A percentile compares a stretch with the other conserved stretches of the same genome.
Conservation (phyloP, 192 early-diverging fungal genomes). For the Cladochytrium replicatum region DNA sequence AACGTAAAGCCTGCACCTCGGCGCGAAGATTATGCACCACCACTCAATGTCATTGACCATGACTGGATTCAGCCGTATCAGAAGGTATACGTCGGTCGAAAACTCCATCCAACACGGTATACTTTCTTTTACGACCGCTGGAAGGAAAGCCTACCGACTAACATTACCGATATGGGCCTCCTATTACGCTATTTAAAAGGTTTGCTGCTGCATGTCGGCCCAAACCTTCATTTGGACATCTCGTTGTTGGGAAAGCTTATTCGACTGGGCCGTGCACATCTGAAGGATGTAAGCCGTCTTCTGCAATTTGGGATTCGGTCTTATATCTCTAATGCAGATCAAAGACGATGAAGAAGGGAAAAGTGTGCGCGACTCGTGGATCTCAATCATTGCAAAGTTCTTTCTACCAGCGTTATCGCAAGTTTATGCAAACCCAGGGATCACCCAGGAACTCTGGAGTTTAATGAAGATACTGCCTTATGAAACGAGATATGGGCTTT, state of each 20-base stretch:
- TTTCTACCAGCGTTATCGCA: slow-evolving; percentile 59
- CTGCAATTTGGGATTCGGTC: no score
- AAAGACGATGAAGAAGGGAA: slow-evolving; percentile 9
- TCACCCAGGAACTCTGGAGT: slow-evolving; percentile 52
- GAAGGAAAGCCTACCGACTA: slow-evolving; percentile 27
- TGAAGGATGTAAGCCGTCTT: slow-evolving; percentile 16
- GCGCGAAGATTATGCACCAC: no score
- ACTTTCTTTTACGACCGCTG: slow-evolving; percentile 55
- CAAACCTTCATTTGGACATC: slow-evolving; percentile 30
- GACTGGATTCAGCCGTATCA: slow-evolving; percentile 9
- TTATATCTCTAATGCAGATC: no score
- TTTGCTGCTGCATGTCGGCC: slow-evolving; percentile 23
- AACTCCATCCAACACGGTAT: slow-evolving; percentile 21
- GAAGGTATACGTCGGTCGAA: slow-evolving; percentile 15
- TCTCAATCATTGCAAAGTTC: slow-evolving; percentile 28
- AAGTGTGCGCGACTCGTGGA: slow-evolving; percentile 28
- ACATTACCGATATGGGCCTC: slow-evolving; percentile 10
- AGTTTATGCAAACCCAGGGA: slow-evolving; percentile 53
- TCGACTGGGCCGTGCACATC: slow-evolving; percentile 30
- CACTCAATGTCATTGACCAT: no score
- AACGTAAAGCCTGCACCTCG: no score
- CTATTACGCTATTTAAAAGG: slow-evolving; percentile 10
- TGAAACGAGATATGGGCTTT: slow-evolving; percentile 54
- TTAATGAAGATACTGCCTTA: slow-evolving; percentile 51
- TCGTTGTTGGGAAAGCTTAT: slow-evolving; percentile 30